Conservation (phyloP, 768 basidiomycete species). For the Suillus clintonianus region DNA sequence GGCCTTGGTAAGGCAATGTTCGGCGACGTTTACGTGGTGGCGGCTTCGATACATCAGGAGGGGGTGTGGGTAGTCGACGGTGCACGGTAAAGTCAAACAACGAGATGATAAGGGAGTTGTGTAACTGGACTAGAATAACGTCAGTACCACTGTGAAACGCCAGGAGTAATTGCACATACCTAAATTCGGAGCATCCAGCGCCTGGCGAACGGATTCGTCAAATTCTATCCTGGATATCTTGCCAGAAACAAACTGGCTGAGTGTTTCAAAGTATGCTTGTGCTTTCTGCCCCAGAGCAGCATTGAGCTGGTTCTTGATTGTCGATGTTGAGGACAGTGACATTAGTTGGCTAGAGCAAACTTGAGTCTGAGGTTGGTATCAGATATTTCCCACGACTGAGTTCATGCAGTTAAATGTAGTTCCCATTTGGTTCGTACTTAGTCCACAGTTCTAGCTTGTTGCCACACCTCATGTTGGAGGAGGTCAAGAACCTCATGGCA, state of each 20-base stretch:
- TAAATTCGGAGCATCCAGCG: constrained; percentile 60
- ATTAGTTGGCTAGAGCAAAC: constrained; percentile 34
- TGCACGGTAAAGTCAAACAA: constrained; percentile 78
- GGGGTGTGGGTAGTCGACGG: constrained; percentile 67
- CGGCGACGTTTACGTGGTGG: constrained; percentile 71
- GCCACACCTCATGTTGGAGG: too few species aligned
- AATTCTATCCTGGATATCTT: constrained; percentile 74
- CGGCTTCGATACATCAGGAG: constrained; percentile 60
- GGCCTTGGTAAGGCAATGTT: constrained; percentile 70
- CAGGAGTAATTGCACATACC: constrained; percentile 27
- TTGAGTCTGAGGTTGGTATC: too few species aligned
- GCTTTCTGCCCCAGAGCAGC: constrained; percentile 64
- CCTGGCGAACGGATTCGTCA: constrained; percentile 65
- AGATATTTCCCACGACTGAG: too few species aligned
- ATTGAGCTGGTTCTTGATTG: constrained; percentile 68
- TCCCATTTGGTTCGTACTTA: too few species aligned
- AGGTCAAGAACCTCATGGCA: too few species aligned
- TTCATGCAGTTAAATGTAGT: too few species aligned
- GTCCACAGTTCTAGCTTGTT: too few species aligned
- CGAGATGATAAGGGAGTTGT: constrained; percentile 83
- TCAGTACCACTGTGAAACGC: constrained; percentile 9
- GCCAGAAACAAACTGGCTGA: constrained; percentile 70
- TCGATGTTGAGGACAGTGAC: constrained; percentile 77
- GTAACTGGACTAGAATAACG: constrained; percentile 62
- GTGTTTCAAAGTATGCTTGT: constrained; percentile 56